phyloP scores from a whole-genome alignment of 345 rosid genomes.

The Eucalyptus erythrocorys region DNA sequence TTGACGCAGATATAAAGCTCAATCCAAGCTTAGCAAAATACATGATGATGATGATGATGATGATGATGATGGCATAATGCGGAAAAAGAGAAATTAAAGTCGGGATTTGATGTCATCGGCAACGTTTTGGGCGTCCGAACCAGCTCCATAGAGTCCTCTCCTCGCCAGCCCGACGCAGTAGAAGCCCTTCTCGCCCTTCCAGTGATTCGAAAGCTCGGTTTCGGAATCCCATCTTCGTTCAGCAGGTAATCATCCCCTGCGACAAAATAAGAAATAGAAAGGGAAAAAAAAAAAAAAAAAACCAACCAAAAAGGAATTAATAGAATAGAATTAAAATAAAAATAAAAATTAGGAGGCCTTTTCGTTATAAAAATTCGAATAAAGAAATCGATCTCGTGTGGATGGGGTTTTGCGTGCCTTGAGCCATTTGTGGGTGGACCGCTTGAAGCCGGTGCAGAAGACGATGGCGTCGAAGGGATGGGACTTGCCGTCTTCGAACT shows the following conservation, averaged over 20 bases:
- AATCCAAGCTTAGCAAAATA: background rate
- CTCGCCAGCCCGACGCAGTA: conserved; percentile 33
- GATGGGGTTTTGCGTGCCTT: background rate
- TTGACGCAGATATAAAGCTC: background rate
- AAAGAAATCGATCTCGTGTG: background rate
- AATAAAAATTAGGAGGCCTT: background rate
- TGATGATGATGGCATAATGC: background rate
- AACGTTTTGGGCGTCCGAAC: conserved; percentile 18
- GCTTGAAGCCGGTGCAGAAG: conserved; percentile 55
- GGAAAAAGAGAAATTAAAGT: background rate
- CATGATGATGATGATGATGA: background rate
- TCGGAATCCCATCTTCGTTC: conserved; percentile 25
- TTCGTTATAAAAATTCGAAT: no score
- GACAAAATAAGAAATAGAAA: background rate
- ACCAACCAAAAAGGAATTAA: background rate
- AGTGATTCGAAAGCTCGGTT: conserved; percentile 22
- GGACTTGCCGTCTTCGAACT: conserved; percentile 23
- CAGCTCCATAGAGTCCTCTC: conserved; percentile 25
- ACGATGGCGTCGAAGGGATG: conserved; percentile 40
- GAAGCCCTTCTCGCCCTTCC: conserved; percentile 46
- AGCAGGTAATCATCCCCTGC: conserved; percentile 29
- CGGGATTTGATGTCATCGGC: conserved; percentile 26
- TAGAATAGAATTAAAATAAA: no score
- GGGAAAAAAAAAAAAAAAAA: background rate
- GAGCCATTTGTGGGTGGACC: conserved; percentile 26